These are phyloP conservation scores for Gnetum montanum DNA, from an alignment of 75 land plant genomes.

Conservation along the genomic window DNA sequence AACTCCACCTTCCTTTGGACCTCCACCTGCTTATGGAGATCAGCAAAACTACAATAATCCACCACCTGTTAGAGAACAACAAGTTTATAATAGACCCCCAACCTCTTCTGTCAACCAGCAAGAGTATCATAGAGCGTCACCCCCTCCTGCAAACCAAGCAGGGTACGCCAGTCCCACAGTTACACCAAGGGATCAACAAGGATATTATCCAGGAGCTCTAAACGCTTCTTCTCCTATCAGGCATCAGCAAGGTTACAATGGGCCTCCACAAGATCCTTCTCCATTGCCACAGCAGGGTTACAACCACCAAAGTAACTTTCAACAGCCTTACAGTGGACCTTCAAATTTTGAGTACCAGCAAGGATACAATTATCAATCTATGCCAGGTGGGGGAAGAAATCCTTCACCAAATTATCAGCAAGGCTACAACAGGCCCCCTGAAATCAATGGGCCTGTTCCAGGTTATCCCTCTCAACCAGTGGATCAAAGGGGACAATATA, in stretches of 20 bases:
- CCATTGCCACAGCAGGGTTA: too few species aligned
- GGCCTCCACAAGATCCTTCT: not conserved
- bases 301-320: too few species aligned
- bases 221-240: not conserved
- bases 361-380: not conserved
- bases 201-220: not conserved
- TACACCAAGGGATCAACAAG: not conserved
- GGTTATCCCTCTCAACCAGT: not conserved
- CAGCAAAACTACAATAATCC: slow-evolving; percentile 1
- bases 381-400: not conserved
- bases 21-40: not conserved
- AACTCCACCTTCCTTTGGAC: too few species aligned
- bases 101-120: not conserved
- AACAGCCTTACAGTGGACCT: not conserved
- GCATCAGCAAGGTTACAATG: not conserved
- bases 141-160: too few species aligned
- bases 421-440: not conserved
- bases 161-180: too few species aligned
- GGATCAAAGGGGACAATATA: not conserved
- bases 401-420: not conserved
- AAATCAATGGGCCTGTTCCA: slow-evolving; percentile 1
- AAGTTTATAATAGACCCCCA: not conserved
- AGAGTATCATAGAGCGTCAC: slow-evolving; percentile 1
- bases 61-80: too few species aligned
- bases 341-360: not conserved